A percentile compares a stretch with the other conserved stretches of the same genome.
phyloP scores from a whole-genome alignment of 441 rosid genomes.

The Populus hybrid region DNA sequence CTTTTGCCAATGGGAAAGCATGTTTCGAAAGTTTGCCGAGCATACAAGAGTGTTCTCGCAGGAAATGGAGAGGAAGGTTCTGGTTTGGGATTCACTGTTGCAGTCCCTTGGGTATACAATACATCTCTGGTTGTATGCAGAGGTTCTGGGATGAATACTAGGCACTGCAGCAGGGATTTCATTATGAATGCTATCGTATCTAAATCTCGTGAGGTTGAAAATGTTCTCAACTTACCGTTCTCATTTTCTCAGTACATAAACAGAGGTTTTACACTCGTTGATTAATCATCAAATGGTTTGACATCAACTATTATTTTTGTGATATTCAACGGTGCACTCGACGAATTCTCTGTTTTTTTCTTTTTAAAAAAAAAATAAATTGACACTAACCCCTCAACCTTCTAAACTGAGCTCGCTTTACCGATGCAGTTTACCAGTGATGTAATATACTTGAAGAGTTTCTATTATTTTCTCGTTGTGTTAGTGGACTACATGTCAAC shows the following conservation, averaged over 20 bases:
- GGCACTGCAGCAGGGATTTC: slow-evolving; percentile 28
- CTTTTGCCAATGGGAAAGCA: slow-evolving; percentile 46
- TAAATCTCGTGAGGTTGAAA: slow-evolving; percentile 50
- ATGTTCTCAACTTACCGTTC: slow-evolving; percentile 54
- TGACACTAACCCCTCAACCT: background rate
- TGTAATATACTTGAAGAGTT: background rate
- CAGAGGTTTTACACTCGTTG: slow-evolving; percentile 49
- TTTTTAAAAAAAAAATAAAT: fast-evolving
- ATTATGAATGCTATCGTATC: slow-evolving; percentile 38
- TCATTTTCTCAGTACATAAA: slow-evolving; percentile 58
- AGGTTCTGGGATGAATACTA: slow-evolving; percentile 34
- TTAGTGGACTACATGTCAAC: background rate
- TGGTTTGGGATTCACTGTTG: slow-evolving; percentile 54
- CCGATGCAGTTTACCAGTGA: background rate
- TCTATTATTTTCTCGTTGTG: background rate
- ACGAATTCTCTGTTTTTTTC: too few relatives aligned
- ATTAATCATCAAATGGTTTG: slow-evolving; percentile 21
- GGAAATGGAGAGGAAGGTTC: slow-evolving; percentile 27
- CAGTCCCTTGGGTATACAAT: slow-evolving; percentile 84
- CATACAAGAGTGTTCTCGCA: slow-evolving; percentile 53
- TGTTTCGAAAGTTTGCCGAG: slow-evolving; percentile 50
- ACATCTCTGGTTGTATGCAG: slow-evolving; percentile 63
- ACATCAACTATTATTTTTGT: background rate
- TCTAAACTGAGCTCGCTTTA: background rate
- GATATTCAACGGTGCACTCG: background rate